Percentiles rank a stretch among this genome's conserved stretches.
Evolutionary conservation across 2,329 filamentous ascomycete species (phyloP).

Genomic region (Penicillium sp.): DNA sequence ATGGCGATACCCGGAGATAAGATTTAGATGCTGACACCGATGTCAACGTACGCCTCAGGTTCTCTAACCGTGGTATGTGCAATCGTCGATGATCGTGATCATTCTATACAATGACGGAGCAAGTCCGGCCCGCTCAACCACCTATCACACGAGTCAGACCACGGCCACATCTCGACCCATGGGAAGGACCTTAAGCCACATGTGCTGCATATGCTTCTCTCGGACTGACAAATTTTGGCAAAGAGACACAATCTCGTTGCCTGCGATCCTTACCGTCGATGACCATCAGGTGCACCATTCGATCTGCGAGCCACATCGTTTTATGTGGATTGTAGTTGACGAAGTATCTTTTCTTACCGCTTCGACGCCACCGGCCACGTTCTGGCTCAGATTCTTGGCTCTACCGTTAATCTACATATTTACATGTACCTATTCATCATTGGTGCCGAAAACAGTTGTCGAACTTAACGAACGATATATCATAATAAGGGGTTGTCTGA

Average conservation of each 20-base stretch:
- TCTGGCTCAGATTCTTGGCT: background rate
- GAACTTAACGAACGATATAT: too few species aligned
- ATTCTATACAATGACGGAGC: background rate
- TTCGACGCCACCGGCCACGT: background rate
- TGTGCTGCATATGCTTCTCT: background rate
- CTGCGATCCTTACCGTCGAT: constrained; percentile 7
- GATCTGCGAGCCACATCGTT: background rate
- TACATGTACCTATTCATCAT: background rate
- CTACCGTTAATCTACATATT: background rate
- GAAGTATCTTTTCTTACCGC: background rate
- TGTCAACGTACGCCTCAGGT: background rate
- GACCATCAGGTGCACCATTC: constrained; percentile 2
- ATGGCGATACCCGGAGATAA: background rate
- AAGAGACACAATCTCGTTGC: constrained; percentile 8
- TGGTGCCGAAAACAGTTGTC: background rate
- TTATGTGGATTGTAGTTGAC: background rate
- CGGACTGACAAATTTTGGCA: background rate
- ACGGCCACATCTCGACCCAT: constrained; percentile 12
- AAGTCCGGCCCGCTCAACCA: constrained; percentile 1
- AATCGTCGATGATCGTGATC: background rate
- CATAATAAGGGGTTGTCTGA: too few species aligned
- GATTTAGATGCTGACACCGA: background rate
- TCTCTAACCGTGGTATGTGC: background rate
- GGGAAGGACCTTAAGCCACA: background rate
- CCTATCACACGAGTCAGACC: constrained; percentile 9